Conservation (phyloP, 495 filamentous ascomycete genomes). For the Pyronema domesticum region DNA sequence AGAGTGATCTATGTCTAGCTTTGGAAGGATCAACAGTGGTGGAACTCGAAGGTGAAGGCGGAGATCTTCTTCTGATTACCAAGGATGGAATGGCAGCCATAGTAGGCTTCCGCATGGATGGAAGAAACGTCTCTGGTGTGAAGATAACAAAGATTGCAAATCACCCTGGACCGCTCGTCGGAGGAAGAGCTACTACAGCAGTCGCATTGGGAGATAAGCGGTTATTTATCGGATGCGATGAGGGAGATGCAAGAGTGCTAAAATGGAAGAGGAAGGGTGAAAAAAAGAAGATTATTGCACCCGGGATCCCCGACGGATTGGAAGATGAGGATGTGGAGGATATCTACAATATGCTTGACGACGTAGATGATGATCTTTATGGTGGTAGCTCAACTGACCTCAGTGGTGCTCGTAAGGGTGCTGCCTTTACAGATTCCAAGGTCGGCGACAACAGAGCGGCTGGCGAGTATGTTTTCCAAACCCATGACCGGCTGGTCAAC, state of each 20-base stretch:
- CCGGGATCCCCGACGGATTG: conserved; percentile 25
- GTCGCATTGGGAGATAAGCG: conserved; percentile 47
- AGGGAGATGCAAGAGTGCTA: conserved; percentile 64
- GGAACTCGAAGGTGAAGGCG: conserved; percentile 49
- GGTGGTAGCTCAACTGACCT: conserved; percentile 46
- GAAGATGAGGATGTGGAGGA: conserved; percentile 41
- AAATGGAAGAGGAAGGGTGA: conserved; percentile 51
- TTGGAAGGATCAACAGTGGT: conserved; percentile 72
- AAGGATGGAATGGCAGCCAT: conserved; percentile 57
- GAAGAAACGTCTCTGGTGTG: conserved; percentile 79
- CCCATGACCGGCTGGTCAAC: conserved; percentile 60
- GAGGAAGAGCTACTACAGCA: conserved; percentile 48
- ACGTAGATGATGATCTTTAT: conserved; percentile 42
- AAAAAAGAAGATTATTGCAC: conserved; percentile 26
- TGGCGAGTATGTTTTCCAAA: conserved; percentile 50
- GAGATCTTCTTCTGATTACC: conserved; percentile 71
- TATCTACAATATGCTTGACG: conserved; percentile 25
- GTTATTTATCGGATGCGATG: conserved; percentile 72
- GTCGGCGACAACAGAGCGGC: conserved; percentile 9
- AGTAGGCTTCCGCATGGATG: conserved; percentile 71
- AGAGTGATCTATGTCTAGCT: conserved; percentile 59
- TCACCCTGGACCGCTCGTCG: conserved; percentile 41
- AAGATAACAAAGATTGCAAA: conserved; percentile 42
- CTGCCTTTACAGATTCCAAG: conserved; percentile 3
- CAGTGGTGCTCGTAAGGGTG: conserved; percentile 21